These are phyloP conservation scores for Atalantia buxifolia DNA, from an alignment of 345 rosid species.

Conservation along the genomic window DNA sequence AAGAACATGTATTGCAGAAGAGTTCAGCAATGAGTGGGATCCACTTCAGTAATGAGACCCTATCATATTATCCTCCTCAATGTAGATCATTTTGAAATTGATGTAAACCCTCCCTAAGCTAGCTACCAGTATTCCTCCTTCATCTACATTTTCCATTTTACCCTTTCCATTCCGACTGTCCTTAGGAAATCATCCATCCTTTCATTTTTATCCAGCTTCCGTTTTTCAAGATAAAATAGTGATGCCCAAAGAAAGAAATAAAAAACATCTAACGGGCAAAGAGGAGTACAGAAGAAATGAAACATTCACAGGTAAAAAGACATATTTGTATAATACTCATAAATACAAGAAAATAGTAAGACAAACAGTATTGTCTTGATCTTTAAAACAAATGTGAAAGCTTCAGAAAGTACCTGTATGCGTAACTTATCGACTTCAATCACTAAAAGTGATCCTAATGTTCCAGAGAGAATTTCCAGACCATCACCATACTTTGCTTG, in stretches of 20 bases:
- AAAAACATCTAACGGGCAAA: background rate
- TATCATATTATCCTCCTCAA: background rate
- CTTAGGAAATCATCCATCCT: background rate
- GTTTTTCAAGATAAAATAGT: background rate
- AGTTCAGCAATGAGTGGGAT: background rate
- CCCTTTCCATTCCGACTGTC: background rate
- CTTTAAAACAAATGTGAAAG: slow-evolving; percentile 9
- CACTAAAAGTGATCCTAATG: slow-evolving; percentile 80
- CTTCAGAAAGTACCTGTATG: slow-evolving; percentile 67
- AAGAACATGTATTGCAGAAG: background rate
- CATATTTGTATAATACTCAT: background rate
- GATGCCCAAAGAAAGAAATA: background rate
- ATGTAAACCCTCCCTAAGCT: background rate
- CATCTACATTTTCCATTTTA: background rate
- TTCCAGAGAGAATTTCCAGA: slow-evolving; percentile 76
- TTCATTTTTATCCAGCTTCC: background rate
- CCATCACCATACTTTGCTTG: slow-evolving; percentile 80
- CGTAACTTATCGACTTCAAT: slow-evolving; percentile 90
- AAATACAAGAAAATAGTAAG: background rate
- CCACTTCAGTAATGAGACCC: background rate
- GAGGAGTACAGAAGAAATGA: background rate
- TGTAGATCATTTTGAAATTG: background rate
- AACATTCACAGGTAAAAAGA: background rate
- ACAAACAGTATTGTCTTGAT: background rate
- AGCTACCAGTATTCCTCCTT: background rate